Evolutionary conservation across 371 early-diverging fungal genomes (phyloP), one percentile per base, ranked within the genome.

Genomic region (Mucor indicus): DNA sequence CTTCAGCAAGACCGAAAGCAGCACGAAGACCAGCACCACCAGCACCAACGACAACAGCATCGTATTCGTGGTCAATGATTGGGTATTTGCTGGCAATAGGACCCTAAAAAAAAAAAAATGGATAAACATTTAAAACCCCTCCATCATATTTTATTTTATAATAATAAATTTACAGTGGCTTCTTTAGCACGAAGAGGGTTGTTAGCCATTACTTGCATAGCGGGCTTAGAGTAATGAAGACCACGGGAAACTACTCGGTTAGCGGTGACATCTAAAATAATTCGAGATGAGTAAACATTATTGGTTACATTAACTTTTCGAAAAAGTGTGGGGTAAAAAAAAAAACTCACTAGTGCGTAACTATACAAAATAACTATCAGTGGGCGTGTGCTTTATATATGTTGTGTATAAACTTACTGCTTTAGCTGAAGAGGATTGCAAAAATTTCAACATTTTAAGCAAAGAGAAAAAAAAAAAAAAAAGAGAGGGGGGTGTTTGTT

Each of bases 1-100:
- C 95, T 67, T 93, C 89, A 43, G 98, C 93, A 48, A 98, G 87
- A 68, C 98, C 98, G 75, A 98, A 94, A 45, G 98, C 95, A 35
- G 98, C 97, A 58, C 98, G 91, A 33, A 98, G 90, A 76, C 98
- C 98, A 50, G 98, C 95, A 67, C 98, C 98, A 64, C 98, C 98
- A 52, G 98, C 98, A 65, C 98, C 98, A 45, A 98, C 89, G 44
- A 98, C 98, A 32, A 98, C 80, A 30, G 97, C 98, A 73, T 98
- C 98, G 62, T 91, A 98, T 53, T 90, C 87, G 72, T 97, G 98
- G 68, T 98, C 98, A 53, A 97, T 91, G 62, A 96, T 80, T 51
- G 94, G 89, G 79, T 98, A 98, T 56, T 87, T 81, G 64, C 76
- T 75, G 16, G 81, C 71, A 74, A 83, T 78, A 38, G 78, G 35